Evolutionary conservation across 768 basidiomycete species (phyloP).

Genomic region (Mrakia gelida): DNA sequence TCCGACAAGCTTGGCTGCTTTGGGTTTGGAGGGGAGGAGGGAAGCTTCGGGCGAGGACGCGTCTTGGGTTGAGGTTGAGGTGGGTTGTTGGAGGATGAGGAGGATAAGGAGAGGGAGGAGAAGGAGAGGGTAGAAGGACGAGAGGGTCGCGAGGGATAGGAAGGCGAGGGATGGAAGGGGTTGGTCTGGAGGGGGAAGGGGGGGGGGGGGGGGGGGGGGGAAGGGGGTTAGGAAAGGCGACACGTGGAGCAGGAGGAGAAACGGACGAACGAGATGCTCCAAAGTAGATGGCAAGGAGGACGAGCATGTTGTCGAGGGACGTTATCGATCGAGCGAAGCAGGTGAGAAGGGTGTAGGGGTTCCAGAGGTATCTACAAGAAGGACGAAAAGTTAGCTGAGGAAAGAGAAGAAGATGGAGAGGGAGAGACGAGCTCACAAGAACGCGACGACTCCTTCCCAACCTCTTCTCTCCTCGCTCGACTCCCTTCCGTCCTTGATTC

Average conservation of each 20-base stretch:
- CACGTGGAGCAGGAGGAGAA: neutral
- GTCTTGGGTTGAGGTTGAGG: constrained; percentile 39
- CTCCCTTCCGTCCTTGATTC: constrained; percentile 48
- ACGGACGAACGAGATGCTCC: constrained; percentile 44
- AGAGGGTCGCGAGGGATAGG: constrained; percentile 66
- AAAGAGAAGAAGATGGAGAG: neutral
- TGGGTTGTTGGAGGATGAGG: constrained; percentile 58
- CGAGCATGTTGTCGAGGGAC: constrained; percentile 69
- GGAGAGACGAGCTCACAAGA: constrained; percentile 54
- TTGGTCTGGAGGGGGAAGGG: constrained; percentile 51
- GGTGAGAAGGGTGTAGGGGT: constrained; percentile 80
- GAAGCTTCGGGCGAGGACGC: neutral
- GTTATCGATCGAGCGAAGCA: constrained; percentile 78
- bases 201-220: neutral
- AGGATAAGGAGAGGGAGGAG: constrained; percentile 64
- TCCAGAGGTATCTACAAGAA: constrained; percentile 67
- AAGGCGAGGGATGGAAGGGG: constrained; percentile 57
- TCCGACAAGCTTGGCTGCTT: neutral
- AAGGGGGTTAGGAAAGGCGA: neutral
- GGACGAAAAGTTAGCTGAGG: neutral
- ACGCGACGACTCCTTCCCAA: constrained; percentile 61
- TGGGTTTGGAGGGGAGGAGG: neutral
- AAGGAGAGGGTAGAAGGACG: constrained; percentile 66
- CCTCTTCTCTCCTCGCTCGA: constrained; percentile 45
- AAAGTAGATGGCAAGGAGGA: constrained; percentile 63